Evolutionary conservation across 1,284 basidiomycete genomes (phyloP), one percentile per base, ranked within the genome.

Genomic region (Sporisorium scitamineum): DNA sequence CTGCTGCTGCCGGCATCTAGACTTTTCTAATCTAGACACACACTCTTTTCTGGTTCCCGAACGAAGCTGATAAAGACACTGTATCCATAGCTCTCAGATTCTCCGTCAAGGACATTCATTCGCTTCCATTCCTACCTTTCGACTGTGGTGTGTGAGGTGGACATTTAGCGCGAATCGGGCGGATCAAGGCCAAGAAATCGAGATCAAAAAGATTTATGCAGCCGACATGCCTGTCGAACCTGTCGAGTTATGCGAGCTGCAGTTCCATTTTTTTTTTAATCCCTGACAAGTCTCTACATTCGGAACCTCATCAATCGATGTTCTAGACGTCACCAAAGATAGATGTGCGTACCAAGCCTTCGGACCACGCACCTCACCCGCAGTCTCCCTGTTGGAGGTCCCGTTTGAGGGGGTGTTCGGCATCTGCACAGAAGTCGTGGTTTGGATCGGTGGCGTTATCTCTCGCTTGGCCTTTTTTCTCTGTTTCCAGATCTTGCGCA

Each of bases 171-270:
- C 14, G 44, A 24, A 59, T 52, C 61, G 54, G 48, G 61, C 11
- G 44, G 37, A n/a, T n/a, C 9, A 22, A 22, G 20, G 5, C 22
- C 2, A 24, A 31, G 37, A 39, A 39, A 61, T 56, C 63, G 52
- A 53, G 57, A 16, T 14, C 44, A 50, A 34, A 16, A 22, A n/a
- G n/a, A 18, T 41, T 42, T 9, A 60, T 64, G 68, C 68, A 61
- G 29, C 20, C 39, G 47, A 51, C 68, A 65, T 64, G 68, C 68
- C 61, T 51, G 27, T 50, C 31, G 42, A 39, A 61, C 32, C 57
- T 61, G 68, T 70, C 61, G 58, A 70, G 58, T 64, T 61, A 70
- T 70, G 68, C 68, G 54, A 20, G 41, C 32, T 55, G 68, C 61
- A 70, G 61, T 22, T 42, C 41, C 10, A 20, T 18, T 47, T 11